These are phyloP conservation scores for Mycena galericulata DNA, from an alignment of 768 basidiomycete species.

Conservation along the genomic window DNA sequence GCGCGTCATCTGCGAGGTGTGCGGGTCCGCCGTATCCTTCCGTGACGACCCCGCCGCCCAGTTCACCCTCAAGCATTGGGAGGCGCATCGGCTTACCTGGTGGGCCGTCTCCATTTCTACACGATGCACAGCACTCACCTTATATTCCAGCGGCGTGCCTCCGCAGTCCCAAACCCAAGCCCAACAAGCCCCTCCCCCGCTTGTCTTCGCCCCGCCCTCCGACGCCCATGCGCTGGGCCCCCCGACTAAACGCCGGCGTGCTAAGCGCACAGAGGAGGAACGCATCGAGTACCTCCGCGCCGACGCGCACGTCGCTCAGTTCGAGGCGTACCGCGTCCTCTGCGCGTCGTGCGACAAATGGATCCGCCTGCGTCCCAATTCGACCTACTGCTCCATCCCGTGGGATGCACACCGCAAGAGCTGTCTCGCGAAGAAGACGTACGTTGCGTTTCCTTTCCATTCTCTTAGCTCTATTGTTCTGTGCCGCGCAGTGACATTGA, in stretches of 20 bases:
- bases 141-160: too few species aligned
- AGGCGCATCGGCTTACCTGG: conserved; percentile 73
- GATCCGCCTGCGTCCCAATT: conserved; percentile 88
- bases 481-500: too few species aligned
- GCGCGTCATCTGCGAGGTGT: conserved; percentile 73
- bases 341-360: conserved; percentile 88
- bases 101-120: conserved; percentile 45
- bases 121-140: too few species aligned
- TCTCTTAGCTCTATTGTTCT: background rate
- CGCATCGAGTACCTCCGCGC: conserved; percentile 58
- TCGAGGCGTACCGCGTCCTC: conserved; percentile 75
- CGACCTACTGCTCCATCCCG: conserved; percentile 89
- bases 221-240: conserved; percentile 15
- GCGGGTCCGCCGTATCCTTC: conserved; percentile 72
- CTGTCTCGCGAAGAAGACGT: conserved; percentile 85
- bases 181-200: background rate
- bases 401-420: conserved; percentile 91
- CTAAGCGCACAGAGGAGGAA: conserved; percentile 58
- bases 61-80: conserved; percentile 79
- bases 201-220: background rate
- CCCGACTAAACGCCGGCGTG: conserved; percentile 33
- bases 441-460: conserved; percentile 40
- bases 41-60: conserved; percentile 68
- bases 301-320: conserved; percentile 32
- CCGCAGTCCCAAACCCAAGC: background rate